phyloP scores from a whole-genome alignment of 2,329 filamentous ascomycete genomes.

The Ophiostoma angusticollis region DNA sequence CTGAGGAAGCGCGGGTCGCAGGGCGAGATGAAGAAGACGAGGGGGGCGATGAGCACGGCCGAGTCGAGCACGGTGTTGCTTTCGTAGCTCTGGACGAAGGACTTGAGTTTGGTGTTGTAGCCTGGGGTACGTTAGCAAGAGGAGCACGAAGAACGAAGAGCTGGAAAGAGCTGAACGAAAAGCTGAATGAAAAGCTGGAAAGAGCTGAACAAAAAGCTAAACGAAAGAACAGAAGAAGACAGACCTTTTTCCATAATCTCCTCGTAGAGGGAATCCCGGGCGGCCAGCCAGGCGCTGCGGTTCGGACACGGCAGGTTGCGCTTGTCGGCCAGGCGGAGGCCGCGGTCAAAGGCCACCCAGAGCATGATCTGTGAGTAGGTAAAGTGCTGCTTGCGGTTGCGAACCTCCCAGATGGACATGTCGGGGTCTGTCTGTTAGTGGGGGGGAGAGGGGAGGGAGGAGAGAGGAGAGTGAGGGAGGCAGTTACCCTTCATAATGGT shows the following conservation, averaged over 20 bases:
- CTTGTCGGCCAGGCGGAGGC: slow-evolving; percentile 60
- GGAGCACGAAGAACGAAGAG: neutral
- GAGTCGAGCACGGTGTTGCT: slow-evolving; percentile 57
- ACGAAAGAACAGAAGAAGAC: too few relatives aligned
- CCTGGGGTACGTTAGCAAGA: slow-evolving; percentile 25
- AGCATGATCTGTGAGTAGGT: slow-evolving; percentile 75
- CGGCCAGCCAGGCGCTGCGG: slow-evolving; percentile 50
- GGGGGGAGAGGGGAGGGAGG: neutral
- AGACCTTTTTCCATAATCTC: slow-evolving; percentile 60
- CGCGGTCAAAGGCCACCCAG: slow-evolving; percentile 70
- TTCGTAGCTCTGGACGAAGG: slow-evolving; percentile 68
- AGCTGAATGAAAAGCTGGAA: too few relatives aligned
- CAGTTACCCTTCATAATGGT: slow-evolving; percentile 45
- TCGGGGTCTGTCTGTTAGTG: slow-evolving; percentile 39
- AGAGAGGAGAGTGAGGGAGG: neutral
- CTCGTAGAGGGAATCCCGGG: slow-evolving; percentile 57
- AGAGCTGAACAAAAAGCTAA: neutral
- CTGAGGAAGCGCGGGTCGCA: slow-evolving; percentile 64
- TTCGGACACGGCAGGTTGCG: slow-evolving; percentile 63
- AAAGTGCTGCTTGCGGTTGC: slow-evolving; percentile 63
- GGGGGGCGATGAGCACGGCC: slow-evolving; percentile 60
- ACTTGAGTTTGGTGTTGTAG: slow-evolving; percentile 56
- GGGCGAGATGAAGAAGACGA: slow-evolving; percentile 68
- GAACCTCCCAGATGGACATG: slow-evolving; percentile 77
- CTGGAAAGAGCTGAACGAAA: too few relatives aligned